A percentile compares a stretch with the other conserved stretches of the same genome.
Conservation (phyloP, 23 red algal genomes). For the Cyanidium caldarium region DNA sequence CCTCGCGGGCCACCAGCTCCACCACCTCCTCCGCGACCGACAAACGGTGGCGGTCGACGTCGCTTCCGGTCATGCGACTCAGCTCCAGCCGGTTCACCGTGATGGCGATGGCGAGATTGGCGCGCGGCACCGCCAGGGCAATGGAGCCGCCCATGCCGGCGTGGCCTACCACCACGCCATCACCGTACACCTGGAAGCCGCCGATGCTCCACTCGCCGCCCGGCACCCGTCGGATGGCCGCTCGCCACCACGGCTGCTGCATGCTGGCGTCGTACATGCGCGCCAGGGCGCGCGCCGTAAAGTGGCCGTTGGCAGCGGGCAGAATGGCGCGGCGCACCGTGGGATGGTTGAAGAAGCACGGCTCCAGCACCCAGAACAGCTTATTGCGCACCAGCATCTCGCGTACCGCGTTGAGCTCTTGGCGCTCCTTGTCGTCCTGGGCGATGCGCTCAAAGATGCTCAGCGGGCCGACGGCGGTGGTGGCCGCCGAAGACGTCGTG, state of each 20-base stretch:
- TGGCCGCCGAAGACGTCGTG: not conserved
- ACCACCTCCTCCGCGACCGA: not conserved
- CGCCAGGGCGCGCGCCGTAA: slow-evolving; percentile 52
- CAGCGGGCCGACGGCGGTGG: not conserved
- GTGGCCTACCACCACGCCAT: slow-evolving; percentile 26
- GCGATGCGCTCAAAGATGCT: not conserved
- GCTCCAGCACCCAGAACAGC: slow-evolving; percentile 22
- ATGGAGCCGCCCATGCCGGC: slow-evolving; percentile 56
- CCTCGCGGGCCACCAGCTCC: not conserved
- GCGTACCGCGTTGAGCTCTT: not conserved
- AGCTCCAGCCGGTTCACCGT: slow-evolving; percentile 46
- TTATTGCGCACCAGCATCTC: not conserved
- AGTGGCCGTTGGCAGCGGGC: slow-evolving; percentile 66
- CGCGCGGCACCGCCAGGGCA: slow-evolving; percentile 39
- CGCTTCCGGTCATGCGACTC: too few relatives aligned
- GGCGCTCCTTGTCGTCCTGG: not conserved
- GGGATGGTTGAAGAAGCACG: slow-evolving; percentile 52
- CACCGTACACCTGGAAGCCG: slow-evolving; percentile 27
- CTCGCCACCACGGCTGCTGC: slow-evolving; percentile 34
- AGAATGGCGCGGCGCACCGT: slow-evolving; percentile 26
- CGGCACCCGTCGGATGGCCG: slow-evolving; percentile 24
- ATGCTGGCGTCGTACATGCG: slow-evolving; percentile 19
- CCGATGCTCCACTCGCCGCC: slow-evolving; percentile 43
- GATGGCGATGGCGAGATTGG: slow-evolving; percentile 37
- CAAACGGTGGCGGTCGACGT: not conserved